These are phyloP conservation scores for Lactifluus rugatus DNA, from an alignment of 768 basidiomycete genomes.

Conservation along the genomic window DNA sequence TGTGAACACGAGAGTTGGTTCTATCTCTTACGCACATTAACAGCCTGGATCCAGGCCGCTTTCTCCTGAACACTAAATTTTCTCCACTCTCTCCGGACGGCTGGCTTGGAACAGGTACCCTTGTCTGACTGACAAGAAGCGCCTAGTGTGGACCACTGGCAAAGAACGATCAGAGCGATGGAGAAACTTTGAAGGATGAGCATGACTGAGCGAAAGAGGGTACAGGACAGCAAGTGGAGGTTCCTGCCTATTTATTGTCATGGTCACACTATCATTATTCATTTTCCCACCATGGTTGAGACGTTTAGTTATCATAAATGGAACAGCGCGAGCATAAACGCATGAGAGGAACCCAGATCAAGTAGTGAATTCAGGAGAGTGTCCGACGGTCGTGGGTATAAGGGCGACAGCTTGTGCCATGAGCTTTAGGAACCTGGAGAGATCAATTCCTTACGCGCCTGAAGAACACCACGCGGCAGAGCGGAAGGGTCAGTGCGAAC, in stretches of 20 bases:
- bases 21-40: constrained; percentile 19
- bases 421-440: not conserved
- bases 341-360: not conserved
- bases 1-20: not conserved
- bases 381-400: not conserved
- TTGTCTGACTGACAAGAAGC: not conserved
- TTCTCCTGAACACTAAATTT: constrained; percentile 13
- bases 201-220: not conserved
- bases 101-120: constrained; percentile 13
- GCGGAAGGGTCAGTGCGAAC: not conserved
- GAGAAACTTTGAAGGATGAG: not conserved
- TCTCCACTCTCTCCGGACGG: constrained; percentile 23
- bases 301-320: not conserved
- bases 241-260: not conserved
- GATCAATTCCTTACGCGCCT: not conserved
- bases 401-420: not conserved
- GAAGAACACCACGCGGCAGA: not conserved
- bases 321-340: not conserved
- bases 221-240: too few relatives aligned
- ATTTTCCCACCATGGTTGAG: not conserved
- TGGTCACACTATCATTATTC: not conserved
- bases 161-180: not conserved
- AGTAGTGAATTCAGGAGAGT: not conserved
- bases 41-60: constrained; percentile 22
- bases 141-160: not conserved